Evolutionary conservation across 75 land plant species (phyloP), one percentile per base, ranked within the genome.

Genomic region (Pseudotsuga menziesii): DNA sequence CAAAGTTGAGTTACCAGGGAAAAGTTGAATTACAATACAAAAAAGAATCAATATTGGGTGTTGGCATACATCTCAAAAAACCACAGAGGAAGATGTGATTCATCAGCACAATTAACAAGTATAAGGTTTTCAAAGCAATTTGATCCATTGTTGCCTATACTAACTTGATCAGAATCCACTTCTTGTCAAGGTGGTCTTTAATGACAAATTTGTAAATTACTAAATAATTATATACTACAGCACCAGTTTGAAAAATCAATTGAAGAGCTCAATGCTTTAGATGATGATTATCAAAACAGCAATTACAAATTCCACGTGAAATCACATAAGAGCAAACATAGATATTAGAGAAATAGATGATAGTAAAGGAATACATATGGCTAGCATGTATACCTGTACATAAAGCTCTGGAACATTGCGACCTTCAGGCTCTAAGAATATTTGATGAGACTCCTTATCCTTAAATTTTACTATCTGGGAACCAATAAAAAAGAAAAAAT

Each of bases 391-490:
- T 59, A 83, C 88, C 88, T 86, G 88, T 15, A 86, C 88, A 77
- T 86, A 86, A 44, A 86, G 86, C 77, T 96, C 99, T 58, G 99
- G 99, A 39, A 96, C 94, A 82, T 61, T 92, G 58, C 99, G 90
- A 57, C 99, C 99, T 78, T 96, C 99, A 29, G 97, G 99, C 85
- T 96, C 99, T 73, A 96, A 86, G 85, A 96, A 96, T 67, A 96
- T 96, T 70, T 96, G 99, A 86, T 96, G 99, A 48, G 97, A 91
- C 22, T 96, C 97, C 79, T 96, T 96, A 71, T 94, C 97, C 71
- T 91, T 83, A 86, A 96, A 96, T 74, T 94, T 85, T 16, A 96
- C 99, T 62, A 96, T 91, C 99, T 96, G 84, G 52, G 78, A 71
- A 5, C 2, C 57, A 79, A 85, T 36, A 32, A 79, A 75, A 69